Conservation (phyloP, 495 filamentous ascomycete species). For the Penicillium riverlandense region DNA sequence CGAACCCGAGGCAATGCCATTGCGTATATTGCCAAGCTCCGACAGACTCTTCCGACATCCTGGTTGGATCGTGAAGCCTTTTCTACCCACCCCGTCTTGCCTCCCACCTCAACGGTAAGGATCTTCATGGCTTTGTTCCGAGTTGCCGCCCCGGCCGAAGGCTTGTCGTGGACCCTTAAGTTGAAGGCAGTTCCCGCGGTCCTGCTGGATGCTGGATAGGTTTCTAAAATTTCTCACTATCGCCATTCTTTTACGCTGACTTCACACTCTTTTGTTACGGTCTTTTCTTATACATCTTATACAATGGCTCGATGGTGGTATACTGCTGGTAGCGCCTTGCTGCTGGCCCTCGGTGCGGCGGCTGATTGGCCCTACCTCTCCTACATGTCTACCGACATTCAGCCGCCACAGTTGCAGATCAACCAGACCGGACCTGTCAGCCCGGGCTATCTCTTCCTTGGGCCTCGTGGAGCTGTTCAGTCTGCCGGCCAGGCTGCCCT, state of each 20-base stretch:
- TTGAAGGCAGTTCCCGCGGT: neutral
- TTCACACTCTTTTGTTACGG: neutral
- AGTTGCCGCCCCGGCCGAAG: neutral
- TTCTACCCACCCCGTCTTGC: no score
- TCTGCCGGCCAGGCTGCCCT: slow-evolving; percentile 22
- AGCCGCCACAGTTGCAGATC: slow-evolving; percentile 23
- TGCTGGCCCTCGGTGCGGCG: no score
- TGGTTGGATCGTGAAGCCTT: no score
- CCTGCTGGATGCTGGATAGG: no score
- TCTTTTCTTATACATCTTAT: neutral
- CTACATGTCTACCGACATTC: slow-evolving; percentile 18
- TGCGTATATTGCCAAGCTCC: no score
- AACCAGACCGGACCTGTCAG: slow-evolving; percentile 21
- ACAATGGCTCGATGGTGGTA: no score
- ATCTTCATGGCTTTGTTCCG: slow-evolving; percentile 8
- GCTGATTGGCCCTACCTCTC: no score
- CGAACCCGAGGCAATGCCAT: no score
- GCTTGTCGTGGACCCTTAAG: neutral
- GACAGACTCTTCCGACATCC: no score
- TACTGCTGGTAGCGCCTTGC: no score
- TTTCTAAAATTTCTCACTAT: slow-evolving; percentile 1
- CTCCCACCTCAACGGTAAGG: slow-evolving; percentile 3
- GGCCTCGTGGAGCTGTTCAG: slow-evolving; percentile 23
- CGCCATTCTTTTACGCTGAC: slow-evolving; percentile 4
- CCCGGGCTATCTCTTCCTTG: slow-evolving; percentile 29